Evolutionary conservation across 768 basidiomycete species (phyloP), one percentile per base, ranked within the genome.

Genomic region (Pilatotrama ljubarskyi): DNA sequence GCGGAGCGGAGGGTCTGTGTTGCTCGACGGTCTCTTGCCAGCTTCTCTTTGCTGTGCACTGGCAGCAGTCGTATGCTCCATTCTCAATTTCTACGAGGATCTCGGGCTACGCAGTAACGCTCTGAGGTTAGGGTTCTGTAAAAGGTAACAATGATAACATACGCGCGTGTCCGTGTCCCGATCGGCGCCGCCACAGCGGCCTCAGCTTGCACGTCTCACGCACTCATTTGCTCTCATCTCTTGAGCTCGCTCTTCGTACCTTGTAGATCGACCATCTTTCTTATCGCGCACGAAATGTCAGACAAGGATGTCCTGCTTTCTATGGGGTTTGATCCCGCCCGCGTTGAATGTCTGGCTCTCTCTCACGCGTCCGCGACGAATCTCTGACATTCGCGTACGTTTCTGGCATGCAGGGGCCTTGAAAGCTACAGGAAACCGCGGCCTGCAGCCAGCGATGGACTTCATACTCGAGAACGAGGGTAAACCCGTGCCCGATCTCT

Each of bases 371-470:
- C 50, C 40, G 15, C 7, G 48, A 36, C 61, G 46, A 50, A 44
- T 61, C 52, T 26, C 42, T 41, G 41, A 49, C 42, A 37, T 15
- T 25, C 22, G n/a, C 7, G 51, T n/a, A 9, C 43, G 20, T 20
- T 50, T 7, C 44, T 24, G 18, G 43, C 26, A 43, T 63, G 50
- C 67, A 96, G 94, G 94, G 95, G 95, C 95, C 4, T 73, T 96
- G 59, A 88, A 87, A 66, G 91, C 91, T 5, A 97, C 94, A 9
- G 82, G 79, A 36, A 85, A 86, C 65, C 83, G 90, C 26, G 96
- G 95, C 3, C 78, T 98, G 0, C 95, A 97, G 71, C 90, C 88
- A 7, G 91, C 90, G 20, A 91, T 95, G 90, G 95, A 97, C 68
- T 88, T 91, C 73, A 77, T 97, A 37, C 75, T 97, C 37, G 90